Evolutionary conservation across 106 monocot species (phyloP), one percentile per base, ranked within the genome.

Genomic region (Dioscorea dumetorum): DNA sequence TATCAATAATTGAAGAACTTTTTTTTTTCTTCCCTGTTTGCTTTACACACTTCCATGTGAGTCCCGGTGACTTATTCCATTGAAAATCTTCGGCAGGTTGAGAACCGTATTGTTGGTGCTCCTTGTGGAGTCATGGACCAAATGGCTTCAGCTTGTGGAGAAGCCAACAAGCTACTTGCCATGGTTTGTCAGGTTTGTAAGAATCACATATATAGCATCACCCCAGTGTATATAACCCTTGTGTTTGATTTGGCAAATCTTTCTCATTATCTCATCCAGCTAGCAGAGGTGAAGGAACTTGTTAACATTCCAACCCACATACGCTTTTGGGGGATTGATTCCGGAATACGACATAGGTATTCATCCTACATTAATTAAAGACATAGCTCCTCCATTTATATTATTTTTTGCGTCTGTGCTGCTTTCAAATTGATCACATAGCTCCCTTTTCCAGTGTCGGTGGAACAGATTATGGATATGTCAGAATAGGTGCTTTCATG

Each of bases 71-170:
- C 21, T 48, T 71, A 56, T 67, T 12, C 53, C 23, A 63, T 51
- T 50, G 18, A 57, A 61, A 62, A 63, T 67, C 12, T 67, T 50
- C 72, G 50, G 50, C 70, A 97, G 97, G 97, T 99, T 58, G 97
- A 99, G 67, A 99, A 99, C 73, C 90, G 75, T 60, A 67, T 99
- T 41, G 97, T 99, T 79, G 97, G 97, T 34, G 97, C 92, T 70
- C 97, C 97, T 58, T 99, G 97, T 79, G 97, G 97, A 33, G 90
- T 99, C 49, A 99, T 99, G 92, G 97, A 99, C 72, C 97, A 99
- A 73, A 99, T 99, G 92, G 82, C 97, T 58, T 99, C 97, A 52
- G 86, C 97, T 61, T 99, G 97, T 72, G 97, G 97, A 28, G 97
- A 99, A 84, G 87, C 92, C 58, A 93, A 99, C 75, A 99, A 99